phyloP scores from a whole-genome alignment of 768 basidiomycete genomes.

The Mycena crocata region DNA sequence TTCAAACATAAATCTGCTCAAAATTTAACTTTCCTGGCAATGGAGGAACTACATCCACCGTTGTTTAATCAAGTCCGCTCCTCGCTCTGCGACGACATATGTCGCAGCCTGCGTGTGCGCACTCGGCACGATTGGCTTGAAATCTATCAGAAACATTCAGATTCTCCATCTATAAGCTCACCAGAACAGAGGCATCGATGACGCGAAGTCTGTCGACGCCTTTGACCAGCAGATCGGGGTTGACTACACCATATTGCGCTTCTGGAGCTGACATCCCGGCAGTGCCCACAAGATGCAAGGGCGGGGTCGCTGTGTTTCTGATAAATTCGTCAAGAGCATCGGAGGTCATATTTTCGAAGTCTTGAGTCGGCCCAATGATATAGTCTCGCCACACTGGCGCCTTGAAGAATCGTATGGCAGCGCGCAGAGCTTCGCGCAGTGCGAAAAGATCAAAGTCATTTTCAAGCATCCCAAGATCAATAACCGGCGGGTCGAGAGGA shows the following conservation, averaged over 20 bases:
- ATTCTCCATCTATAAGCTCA: not conserved
- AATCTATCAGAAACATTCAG: not conserved
- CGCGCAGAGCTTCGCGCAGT: slow-evolving; percentile 25
- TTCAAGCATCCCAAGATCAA: slow-evolving; percentile 57
- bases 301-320: not conserved
- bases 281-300: slow-evolving; percentile 17
- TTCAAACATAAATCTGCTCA: too few relatives aligned
- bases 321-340: slow-evolving; percentile 15
- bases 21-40: too few relatives aligned
- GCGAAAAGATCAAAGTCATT: slow-evolving; percentile 33
- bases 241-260: slow-evolving; percentile 27
- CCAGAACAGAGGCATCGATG: slow-evolving; percentile 25
- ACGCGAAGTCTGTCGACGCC: slow-evolving; percentile 22
- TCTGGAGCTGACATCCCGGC: slow-evolving; percentile 21
- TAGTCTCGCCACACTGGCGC: slow-evolving; percentile 15
- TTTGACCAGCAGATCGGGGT: slow-evolving; percentile 33
- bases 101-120: not conserved
- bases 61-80: not conserved
- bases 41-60: not conserved
- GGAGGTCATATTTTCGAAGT: slow-evolving; percentile 12
- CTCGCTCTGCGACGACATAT: not conserved
- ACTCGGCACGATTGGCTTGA: not conserved
- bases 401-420: not conserved
- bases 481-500: slow-evolving; percentile 47
- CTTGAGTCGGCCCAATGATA: slow-evolving; percentile 15